These are phyloP conservation scores for Exsudoporus frostii DNA, from an alignment of 768 basidiomycete species.

Conservation along the genomic window DNA sequence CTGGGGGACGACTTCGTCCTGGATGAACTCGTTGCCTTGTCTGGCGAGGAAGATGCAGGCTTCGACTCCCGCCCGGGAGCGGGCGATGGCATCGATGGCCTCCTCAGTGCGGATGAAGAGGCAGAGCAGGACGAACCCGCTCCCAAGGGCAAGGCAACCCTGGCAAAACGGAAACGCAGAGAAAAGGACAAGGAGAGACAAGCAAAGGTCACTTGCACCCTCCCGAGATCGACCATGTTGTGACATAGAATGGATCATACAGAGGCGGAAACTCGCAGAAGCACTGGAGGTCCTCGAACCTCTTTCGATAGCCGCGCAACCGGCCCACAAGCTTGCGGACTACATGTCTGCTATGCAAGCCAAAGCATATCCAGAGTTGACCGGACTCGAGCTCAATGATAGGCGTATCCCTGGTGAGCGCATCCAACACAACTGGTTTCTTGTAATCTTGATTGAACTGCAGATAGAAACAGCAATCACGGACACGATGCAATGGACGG, in stretches of 20 bases:
- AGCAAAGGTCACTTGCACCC: constrained; percentile 51
- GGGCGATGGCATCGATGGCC: constrained; percentile 35
- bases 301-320: constrained; percentile 52
- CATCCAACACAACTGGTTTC: not conserved
- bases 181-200: constrained; percentile 73
- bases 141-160: constrained; percentile 17
- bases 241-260: constrained; percentile 11
- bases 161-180: constrained; percentile 66
- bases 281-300: constrained; percentile 35
- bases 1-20: constrained; percentile 79
- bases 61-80: constrained; percentile 28
- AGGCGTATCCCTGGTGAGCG: constrained; percentile 70
- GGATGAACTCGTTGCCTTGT: constrained; percentile 64
- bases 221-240: not conserved
- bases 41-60: constrained; percentile 49
- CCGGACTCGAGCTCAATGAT: constrained; percentile 77
- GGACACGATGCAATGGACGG: constrained; percentile 74
- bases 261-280: constrained; percentile 68
- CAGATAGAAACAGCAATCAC: constrained; percentile 68
- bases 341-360: constrained; percentile 66
- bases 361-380: constrained; percentile 66
- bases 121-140: constrained; percentile 33
- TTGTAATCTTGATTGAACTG: constrained; percentile 45
- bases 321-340: constrained; percentile 54
- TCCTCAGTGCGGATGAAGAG: constrained; percentile 47